Conservation (phyloP, 2,329 filamentous ascomycete genomes). For the Epichloe coenophiala region DNA sequence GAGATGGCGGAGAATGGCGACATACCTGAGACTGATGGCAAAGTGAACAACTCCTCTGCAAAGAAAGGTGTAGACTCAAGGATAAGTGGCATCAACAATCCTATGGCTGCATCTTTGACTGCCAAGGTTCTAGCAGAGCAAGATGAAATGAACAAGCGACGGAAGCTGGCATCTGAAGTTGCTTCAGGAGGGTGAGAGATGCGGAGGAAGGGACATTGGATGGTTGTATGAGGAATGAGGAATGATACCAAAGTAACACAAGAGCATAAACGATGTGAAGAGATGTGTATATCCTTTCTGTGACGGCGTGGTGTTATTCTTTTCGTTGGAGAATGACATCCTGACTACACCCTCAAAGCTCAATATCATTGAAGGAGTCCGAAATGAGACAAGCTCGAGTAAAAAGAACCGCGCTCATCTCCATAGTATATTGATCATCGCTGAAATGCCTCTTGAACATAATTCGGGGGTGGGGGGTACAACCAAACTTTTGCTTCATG, state of each 20-base stretch:
- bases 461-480: neutral
- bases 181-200: conserved; percentile 3
- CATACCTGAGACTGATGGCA: conserved; percentile 38
- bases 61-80: conserved; percentile 23
- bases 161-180: conserved; percentile 43
- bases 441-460: neutral
- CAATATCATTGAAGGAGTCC: too few relatives aligned
- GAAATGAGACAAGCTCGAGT: too few relatives aligned
- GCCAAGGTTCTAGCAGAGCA: conserved; percentile 80
- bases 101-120: conserved; percentile 72
- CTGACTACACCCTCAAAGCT: too few relatives aligned
- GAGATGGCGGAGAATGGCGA: conserved; percentile 20
- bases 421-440: neutral
- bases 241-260: neutral
- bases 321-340: neutral
- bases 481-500: too few relatives aligned
- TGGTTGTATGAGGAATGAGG: neutral
- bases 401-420: too few relatives aligned
- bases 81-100: conserved; percentile 66
- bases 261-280: neutral
- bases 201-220: neutral
- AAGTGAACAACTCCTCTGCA: conserved; percentile 10
- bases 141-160: conserved; percentile 64
- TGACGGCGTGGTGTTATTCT: neutral
- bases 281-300: neutral